Percentiles rank a stretch among this genome's conserved stretches.
phyloP scores from a whole-genome alignment of 2,329 filamentous ascomycete species.

The Paecilomyces dactylethromorphus region DNA sequence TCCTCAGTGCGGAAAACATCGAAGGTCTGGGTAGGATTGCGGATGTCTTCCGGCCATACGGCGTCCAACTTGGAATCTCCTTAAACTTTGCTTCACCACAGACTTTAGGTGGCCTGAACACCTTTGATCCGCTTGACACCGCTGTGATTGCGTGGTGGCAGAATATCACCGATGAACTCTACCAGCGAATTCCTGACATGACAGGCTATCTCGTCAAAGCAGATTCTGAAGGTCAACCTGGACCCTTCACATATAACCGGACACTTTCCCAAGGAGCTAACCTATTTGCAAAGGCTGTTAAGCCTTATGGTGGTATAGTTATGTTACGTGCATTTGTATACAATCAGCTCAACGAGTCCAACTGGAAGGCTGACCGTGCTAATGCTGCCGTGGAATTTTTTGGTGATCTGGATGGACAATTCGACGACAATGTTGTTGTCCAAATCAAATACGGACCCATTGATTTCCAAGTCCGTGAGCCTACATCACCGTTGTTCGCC shows the following conservation, averaged over 20 bases:
- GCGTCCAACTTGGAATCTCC: conserved; percentile 58
- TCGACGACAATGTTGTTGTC: conserved; percentile 64
- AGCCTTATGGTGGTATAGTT: conserved; percentile 55
- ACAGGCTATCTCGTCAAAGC: conserved; percentile 66
- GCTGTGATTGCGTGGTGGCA: conserved; percentile 58
- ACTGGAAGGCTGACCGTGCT: conserved; percentile 63
- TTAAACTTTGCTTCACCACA: conserved; percentile 63
- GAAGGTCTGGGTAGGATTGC: conserved; percentile 57
- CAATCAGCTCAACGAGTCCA: conserved; percentile 49
- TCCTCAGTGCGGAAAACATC: conserved; percentile 53
- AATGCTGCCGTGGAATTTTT: conserved; percentile 66
- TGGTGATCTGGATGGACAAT: conserved; percentile 55
- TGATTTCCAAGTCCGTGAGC: conserved; percentile 67
- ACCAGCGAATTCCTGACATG: conserved; percentile 58
- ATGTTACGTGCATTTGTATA: conserved; percentile 72
- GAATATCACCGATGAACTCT: conserved; percentile 53
- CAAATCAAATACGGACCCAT: conserved; percentile 71
- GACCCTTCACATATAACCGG: conserved; percentile 62
- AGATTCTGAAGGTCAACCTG: conserved; percentile 65
- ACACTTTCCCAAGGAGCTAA: conserved; percentile 64
- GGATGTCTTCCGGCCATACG: conserved; percentile 60
- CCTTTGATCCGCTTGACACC: conserved; percentile 59
- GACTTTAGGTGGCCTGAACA: conserved; percentile 48
- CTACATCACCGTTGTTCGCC: conserved; percentile 58
- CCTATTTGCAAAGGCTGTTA: conserved; percentile 55